A percentile compares a stretch with the other conserved stretches of the same genome.
These are phyloP conservation scores for Cladosporium velox DNA, from an alignment of 2,329 filamentous ascomycete genomes.

Conservation along the genomic window DNA sequence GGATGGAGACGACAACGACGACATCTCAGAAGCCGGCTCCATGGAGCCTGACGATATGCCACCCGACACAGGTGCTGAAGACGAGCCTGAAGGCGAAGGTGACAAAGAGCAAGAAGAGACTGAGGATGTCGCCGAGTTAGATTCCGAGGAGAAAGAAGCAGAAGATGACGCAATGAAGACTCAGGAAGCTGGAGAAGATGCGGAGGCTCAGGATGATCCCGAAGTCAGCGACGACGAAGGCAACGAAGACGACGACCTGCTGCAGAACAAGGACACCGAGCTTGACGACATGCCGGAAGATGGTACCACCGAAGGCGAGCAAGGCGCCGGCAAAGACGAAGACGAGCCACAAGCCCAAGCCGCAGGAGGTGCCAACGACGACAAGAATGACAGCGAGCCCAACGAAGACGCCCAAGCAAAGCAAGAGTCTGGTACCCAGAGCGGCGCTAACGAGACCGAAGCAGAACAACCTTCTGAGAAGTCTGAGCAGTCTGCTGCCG, in stretches of 20 bases:
- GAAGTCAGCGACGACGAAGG: slow-evolving; percentile 21
- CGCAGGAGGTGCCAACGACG: slow-evolving; percentile 44
- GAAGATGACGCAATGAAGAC: slow-evolving; percentile 50
- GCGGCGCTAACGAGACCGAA: slow-evolving; percentile 25
- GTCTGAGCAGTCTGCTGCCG: slow-evolving; percentile 28
- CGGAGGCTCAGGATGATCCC: slow-evolving; percentile 37
- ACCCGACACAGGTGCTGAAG: slow-evolving; percentile 24
- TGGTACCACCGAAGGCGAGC: slow-evolving; percentile 26
- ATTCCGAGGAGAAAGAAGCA: slow-evolving; percentile 42
- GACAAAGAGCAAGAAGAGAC: slow-evolving; percentile 42
- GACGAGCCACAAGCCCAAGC: slow-evolving; percentile 47
- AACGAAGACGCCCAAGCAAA: slow-evolving; percentile 23
- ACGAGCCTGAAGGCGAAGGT: slow-evolving; percentile 35
- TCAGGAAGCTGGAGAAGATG: slow-evolving; percentile 45
- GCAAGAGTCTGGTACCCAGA: slow-evolving; percentile 28
- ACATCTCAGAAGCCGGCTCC: slow-evolving; percentile 33
- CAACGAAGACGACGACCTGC: slow-evolving; percentile 24
- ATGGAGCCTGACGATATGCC: slow-evolving; percentile 23
- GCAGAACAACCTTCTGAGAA: slow-evolving; percentile 26
- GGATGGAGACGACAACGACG: slow-evolving; percentile 60
- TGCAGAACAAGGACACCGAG: slow-evolving; percentile 27
- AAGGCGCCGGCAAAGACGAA: slow-evolving; percentile 61
- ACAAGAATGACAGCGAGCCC: slow-evolving; percentile 32
- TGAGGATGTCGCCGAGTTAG: slow-evolving; percentile 48
- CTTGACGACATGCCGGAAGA: slow-evolving; percentile 26